These are phyloP conservation scores for Chrysanthemum makinoi DNA, from an alignment of 129 eudicot species.

Conservation along the genomic window DNA sequence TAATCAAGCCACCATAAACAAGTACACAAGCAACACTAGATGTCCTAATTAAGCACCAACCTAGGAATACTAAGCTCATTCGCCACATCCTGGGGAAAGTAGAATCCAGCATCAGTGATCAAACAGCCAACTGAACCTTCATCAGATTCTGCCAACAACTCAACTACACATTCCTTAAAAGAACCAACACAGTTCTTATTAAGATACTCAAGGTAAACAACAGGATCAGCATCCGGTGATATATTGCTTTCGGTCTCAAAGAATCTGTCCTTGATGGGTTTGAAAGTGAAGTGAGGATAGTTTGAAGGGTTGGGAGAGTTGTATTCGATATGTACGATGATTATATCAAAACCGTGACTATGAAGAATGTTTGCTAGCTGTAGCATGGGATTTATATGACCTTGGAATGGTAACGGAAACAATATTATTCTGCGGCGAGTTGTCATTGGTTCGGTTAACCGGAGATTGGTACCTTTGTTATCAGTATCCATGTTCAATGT, in stretches of 20 bases:
- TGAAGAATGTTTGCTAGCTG: slow-evolving; percentile 41
- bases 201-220: slow-evolving; percentile 18
- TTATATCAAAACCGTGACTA: slow-evolving; percentile 34
- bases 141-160: no score
- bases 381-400: slow-evolving; percentile 53
- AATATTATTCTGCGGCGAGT: slow-evolving; percentile 25
- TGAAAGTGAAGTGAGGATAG: slow-evolving; percentile 36
- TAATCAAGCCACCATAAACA: no score
- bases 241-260: background rate
- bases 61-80: no score
- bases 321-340: slow-evolving; percentile 32
- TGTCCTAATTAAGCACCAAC: no score
- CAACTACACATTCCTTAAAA: no score
- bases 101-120: no score
- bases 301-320: slow-evolving; percentile 38
- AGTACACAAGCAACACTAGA: no score
- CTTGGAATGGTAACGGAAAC: slow-evolving; percentile 41
- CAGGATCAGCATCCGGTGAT: background rate
- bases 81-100: no score
- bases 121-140: no score
- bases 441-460: no score
- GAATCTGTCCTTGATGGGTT: slow-evolving; percentile 22
- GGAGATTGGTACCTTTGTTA: no score
- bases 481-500: no score
- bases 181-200: slow-evolving; percentile 3